A percentile compares a stretch with the other conserved stretches of the same genome.
These are phyloP conservation scores for Lactarius vividus DNA, from an alignment of 768 basidiomycete species.

Conservation along the genomic window DNA sequence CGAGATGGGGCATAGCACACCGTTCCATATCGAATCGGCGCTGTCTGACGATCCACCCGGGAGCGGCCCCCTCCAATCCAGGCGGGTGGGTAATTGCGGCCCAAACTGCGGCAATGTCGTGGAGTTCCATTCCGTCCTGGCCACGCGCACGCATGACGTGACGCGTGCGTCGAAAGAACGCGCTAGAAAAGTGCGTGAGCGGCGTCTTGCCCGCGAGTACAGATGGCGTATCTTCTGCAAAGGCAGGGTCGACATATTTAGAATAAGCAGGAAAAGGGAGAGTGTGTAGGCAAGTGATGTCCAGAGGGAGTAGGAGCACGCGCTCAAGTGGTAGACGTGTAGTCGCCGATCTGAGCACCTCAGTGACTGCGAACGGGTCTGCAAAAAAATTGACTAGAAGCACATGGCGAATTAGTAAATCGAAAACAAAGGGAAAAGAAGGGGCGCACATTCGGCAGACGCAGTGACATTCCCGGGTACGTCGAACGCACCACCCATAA, in stretches of 20 bases:
- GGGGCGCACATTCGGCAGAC: constrained; percentile 73
- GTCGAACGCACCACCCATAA: constrained; percentile 93
- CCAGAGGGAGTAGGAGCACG: constrained; percentile 70
- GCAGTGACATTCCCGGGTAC: constrained; percentile 86
- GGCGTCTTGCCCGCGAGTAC: constrained; percentile 48
- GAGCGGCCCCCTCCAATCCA: constrained; percentile 31
- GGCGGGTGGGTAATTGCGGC: constrained; percentile 75
- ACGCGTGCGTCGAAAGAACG: constrained; percentile 71
- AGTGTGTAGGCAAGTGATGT: constrained; percentile 78
- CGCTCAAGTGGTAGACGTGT: constrained; percentile 59
- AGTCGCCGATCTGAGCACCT: constrained; percentile 50
- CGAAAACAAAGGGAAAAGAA: not conserved
- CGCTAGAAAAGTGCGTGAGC: constrained; percentile 72
- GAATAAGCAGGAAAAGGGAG: constrained; percentile 69
- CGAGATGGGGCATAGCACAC: constrained; percentile 2
- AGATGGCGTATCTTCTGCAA: constrained; percentile 55
- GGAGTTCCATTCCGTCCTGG: constrained; percentile 84
- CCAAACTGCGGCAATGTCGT: constrained; percentile 90
- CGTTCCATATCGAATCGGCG: constrained; percentile 26
- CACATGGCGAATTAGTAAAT: not conserved
- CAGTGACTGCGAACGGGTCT: constrained; percentile 79
- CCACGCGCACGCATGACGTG: constrained; percentile 79
- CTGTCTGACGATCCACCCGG: constrained; percentile 53
- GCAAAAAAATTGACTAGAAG: constrained; percentile 77
- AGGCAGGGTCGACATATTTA: constrained; percentile 56